These are phyloP conservation scores for Gossypium mustelinum DNA, from an alignment of 345 rosid species.

Conservation along the genomic window DNA sequence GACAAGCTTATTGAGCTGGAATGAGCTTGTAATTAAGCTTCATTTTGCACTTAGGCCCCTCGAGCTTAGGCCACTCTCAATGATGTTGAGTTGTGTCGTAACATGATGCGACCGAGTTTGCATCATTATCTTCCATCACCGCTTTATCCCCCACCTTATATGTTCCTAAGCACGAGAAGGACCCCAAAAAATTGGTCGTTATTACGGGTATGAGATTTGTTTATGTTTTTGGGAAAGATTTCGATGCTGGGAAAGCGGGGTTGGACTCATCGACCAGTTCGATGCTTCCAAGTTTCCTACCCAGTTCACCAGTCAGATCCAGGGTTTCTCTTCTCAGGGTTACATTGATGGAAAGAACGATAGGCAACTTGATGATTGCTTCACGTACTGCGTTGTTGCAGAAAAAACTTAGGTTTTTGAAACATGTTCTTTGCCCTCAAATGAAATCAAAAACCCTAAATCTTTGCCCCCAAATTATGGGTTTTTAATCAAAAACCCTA, in stretches of 20 bases:
- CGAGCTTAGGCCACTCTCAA: too few species aligned
- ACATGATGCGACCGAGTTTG: too few species aligned
- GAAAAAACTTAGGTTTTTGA: not conserved
- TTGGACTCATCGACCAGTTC: slow-evolving; percentile 76
- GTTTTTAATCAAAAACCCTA: too few species aligned
- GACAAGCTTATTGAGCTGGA: too few species aligned
- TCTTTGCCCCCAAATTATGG: too few species aligned
- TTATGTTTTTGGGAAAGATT: slow-evolving; percentile 89
- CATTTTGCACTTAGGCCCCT: too few species aligned
- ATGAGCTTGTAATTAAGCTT: too few species aligned
- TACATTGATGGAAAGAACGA: slow-evolving; percentile 94
- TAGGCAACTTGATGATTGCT: slow-evolving; percentile 84
- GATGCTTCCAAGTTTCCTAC: slow-evolving; percentile 96
- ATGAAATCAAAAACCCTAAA: too few species aligned
- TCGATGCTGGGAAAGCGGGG: slow-evolving; percentile 81
- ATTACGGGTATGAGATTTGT: slow-evolving; percentile 93
- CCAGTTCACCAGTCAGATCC: slow-evolving; percentile 92
- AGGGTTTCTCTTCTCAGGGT: slow-evolving; percentile 70
- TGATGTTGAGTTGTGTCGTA: too few species aligned
- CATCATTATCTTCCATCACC: slow-evolving; percentile 24
- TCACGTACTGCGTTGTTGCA: slow-evolving; percentile 95
- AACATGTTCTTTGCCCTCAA: too few species aligned
- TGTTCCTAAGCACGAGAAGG: slow-evolving; percentile 48
- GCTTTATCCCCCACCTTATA: slow-evolving; percentile 38
- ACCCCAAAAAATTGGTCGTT: slow-evolving; percentile 89